Base-by-base conservation (phyloP, 192 early-diverging fungal genomes). In the Entomortierella lignicola region DNA sequence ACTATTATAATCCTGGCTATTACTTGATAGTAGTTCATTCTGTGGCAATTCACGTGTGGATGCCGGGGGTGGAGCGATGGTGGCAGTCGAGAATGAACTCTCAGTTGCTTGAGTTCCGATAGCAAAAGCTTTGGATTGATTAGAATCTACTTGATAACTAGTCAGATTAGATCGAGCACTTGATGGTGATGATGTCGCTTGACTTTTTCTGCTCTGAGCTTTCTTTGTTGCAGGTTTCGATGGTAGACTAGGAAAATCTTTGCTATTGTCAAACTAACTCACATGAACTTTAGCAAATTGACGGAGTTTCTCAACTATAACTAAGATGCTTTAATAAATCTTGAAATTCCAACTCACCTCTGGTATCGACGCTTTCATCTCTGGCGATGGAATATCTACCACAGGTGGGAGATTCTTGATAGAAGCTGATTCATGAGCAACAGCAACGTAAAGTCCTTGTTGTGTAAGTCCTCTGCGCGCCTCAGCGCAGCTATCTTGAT, bases 381-480 rank as follows among this genome's bases (percentile, higher is more conserved):
- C 43, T 27, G 50, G 32, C 23, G 55, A 23, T 11, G 31, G 44
- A 27, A 2, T 58, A 39, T 53, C n/a, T n/a, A n/a, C 41, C 32
- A 25, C 23, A 21, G 27, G 39, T 26, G 60, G 62, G 23, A 79
- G 55, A 21, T 66, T 69, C 34, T 69, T 79, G 53, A 79, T 66
- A 18, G 60, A 65, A 2, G 61, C 75, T 30, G 75, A 70, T 44
- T 79, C 67, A 56, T 79, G 62, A 6, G 75, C 75, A 25, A 70
- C 53, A 30, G 75, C 42, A n/a, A 79, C 63, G 60, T 79, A 79
- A 37, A 70, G 61, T 20, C 75, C 75, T 52, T 69, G 67, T 4
- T 51, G 75, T 10, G 75, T 79, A 27, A 79, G 31, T 4, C 43
- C 68, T 39, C 68, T 51, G 20, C 75, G 66, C 2, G 75, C 75